A percentile compares a stretch with the other conserved stretches of the same genome.
Conservation (phyloP, 1,284 basidiomycete species). For the Filobasidium uniguttulatum region DNA sequence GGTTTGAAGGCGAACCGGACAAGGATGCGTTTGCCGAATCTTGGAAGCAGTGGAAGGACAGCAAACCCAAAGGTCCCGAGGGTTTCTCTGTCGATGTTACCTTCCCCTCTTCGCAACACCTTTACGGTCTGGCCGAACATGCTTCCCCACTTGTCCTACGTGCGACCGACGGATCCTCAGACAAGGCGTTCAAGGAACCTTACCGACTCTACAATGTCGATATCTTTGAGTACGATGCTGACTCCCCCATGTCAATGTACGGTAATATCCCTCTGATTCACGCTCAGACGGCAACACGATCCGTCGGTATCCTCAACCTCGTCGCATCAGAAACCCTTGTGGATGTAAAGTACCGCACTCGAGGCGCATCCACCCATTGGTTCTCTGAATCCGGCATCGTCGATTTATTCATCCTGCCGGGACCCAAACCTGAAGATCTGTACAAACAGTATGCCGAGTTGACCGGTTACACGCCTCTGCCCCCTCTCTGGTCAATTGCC, state of each 20-base stretch:
- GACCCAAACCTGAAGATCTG: slow-evolving; percentile 63
- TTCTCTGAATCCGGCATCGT: slow-evolving; percentile 92
- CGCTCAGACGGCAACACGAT: slow-evolving; percentile 65
- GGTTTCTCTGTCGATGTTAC: slow-evolving; percentile 81
- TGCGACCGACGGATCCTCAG: slow-evolving; percentile 48
- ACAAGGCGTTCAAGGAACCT: slow-evolving; percentile 60
- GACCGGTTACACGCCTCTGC: slow-evolving; percentile 74
- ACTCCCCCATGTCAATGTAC: slow-evolving; percentile 82
- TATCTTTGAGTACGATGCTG: slow-evolving; percentile 91
- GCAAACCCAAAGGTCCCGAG: slow-evolving; percentile 94
- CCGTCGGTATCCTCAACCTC: slow-evolving; percentile 84
- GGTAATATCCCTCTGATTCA: slow-evolving; percentile 87
- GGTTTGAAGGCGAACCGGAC: slow-evolving; percentile 75
- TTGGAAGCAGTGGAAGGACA: slow-evolving; percentile 73
- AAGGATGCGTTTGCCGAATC: slow-evolving; percentile 81
- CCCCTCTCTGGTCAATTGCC: slow-evolving; percentile 78
- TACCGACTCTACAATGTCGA: slow-evolving; percentile 93
- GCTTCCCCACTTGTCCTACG: slow-evolving; percentile 82
- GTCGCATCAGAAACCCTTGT: slow-evolving; percentile 91
- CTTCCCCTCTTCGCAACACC: slow-evolving; percentile 77
- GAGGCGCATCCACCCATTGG: slow-evolving; percentile 71
- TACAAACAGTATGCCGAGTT: slow-evolving; percentile 74
- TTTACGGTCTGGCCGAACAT: slow-evolving; percentile 95
- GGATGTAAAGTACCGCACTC: slow-evolving; percentile 58
- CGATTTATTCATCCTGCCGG: slow-evolving; percentile 85